Conservation (phyloP, 2,329 filamentous ascomycete genomes). For the Corynespora cassiicola region DNA sequence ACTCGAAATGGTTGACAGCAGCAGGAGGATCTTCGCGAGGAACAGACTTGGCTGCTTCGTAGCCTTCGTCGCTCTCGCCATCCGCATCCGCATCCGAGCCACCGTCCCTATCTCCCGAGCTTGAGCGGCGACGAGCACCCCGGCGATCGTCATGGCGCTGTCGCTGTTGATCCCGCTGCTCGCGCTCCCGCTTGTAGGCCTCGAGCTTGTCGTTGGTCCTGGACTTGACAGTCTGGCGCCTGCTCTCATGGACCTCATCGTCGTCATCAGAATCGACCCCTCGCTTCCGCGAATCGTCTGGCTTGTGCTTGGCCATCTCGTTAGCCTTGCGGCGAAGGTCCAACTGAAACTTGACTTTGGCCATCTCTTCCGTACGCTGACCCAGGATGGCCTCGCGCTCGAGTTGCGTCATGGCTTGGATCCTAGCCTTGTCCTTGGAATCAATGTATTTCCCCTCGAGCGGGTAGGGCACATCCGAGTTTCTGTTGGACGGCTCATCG, state of each 20-base stretch:
- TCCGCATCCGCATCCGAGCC: slow-evolving; percentile 68
- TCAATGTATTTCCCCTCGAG: slow-evolving; percentile 82
- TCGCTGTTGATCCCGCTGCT: slow-evolving; percentile 65
- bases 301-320: slow-evolving; percentile 68
- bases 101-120: slow-evolving; percentile 45
- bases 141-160: slow-evolving; percentile 56
- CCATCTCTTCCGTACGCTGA: slow-evolving; percentile 82
- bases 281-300: slow-evolving; percentile 65
- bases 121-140: slow-evolving; percentile 53
- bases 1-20: slow-evolving; percentile 81
- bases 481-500: slow-evolving; percentile 54
- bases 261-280: slow-evolving; percentile 83
- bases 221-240: slow-evolving; percentile 53
- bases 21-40: slow-evolving; percentile 72
- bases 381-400: slow-evolving; percentile 90
- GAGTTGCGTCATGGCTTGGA: slow-evolving; percentile 87
- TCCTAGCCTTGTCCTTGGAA: slow-evolving; percentile 62
- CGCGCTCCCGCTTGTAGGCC: slow-evolving; percentile 60
- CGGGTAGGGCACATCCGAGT: slow-evolving; percentile 74
- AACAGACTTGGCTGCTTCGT: slow-evolving; percentile 59
- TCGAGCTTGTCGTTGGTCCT: slow-evolving; percentile 79
- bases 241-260: slow-evolving; percentile 75
- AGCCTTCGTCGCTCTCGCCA: slow-evolving; percentile 80
- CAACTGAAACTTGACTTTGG: slow-evolving; percentile 80
- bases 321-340: slow-evolving; percentile 80